Base-by-base conservation (phyloP, 495 filamentous ascomycete genomes). In the Neurospora intermedia region DNA sequence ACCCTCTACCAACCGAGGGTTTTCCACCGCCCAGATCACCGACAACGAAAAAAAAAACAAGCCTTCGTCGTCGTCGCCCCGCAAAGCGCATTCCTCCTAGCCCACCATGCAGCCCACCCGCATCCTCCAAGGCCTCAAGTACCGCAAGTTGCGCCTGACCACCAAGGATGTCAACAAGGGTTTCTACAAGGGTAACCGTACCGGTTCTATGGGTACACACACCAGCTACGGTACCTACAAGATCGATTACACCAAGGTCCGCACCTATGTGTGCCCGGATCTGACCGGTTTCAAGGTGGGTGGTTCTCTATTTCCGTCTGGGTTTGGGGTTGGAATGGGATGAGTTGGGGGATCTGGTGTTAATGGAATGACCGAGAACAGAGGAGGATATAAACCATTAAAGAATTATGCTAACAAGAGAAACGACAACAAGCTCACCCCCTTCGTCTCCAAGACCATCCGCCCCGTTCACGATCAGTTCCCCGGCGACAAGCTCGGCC, bases 171-270 rank as follows among this genome's bases (percentile, higher is more conserved):
- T 93, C 83, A 91, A 91, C 80, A 93, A 94, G 80, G 96, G 93
- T 69, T 99, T 90, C 88, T 98, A 98, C 89, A 98, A 98, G 85
- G 96, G 96, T 79, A 98, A 89, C 73, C 87, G 95, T 31, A 89
- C 92, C 1, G 96, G 96, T 15, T 88, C 90, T 45, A 93, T 95
- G 89, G 96, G 96, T 75, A 81, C 84, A 42, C 95, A 97, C 82
- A 94, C 93, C 23, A 93, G 92, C 80, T 87, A 90, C 82, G 94
- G 95, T 80, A 89, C 90, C 42, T 99, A 94, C 81, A 80, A 89
- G 10, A 90, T 97, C 76, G 91, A 98, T 73, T 94, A 87, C 87
- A 76, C 84, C 31, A 97, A 96, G 82, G 93, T 97, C 74, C 91
- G 96, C 79, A 97, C 93, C 16, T 99, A 97, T 81, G 90, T 92